phyloP scores from a whole-genome alignment of 768 basidiomycete species.

The Pleurotus tuber-regium region DNA sequence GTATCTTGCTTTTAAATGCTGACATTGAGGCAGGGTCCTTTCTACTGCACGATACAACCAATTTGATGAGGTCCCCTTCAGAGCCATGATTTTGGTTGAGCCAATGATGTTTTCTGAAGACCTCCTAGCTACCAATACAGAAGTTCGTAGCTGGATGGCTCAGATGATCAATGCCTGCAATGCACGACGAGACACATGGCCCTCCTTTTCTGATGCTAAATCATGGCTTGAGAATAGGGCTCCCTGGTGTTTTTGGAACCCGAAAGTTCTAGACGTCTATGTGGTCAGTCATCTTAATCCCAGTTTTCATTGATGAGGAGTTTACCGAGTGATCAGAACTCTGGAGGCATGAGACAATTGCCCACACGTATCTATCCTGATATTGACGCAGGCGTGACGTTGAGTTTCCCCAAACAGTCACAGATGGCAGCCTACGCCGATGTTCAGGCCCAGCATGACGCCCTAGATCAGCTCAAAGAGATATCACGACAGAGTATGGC shows the following conservation, averaged over 20 bases:
- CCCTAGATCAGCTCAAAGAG: background rate
- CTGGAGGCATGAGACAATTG: constrained; percentile 40
- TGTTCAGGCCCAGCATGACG: constrained; percentile 5
- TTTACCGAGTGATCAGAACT: background rate
- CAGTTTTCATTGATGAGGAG: background rate
- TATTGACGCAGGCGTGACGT: constrained; percentile 41
- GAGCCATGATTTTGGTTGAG: constrained; percentile 43
- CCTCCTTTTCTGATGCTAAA: constrained; percentile 46
- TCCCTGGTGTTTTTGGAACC: constrained; percentile 49
- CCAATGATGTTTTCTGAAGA: constrained; percentile 34
- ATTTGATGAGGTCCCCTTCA: constrained; percentile 26
- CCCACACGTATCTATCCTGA: constrained; percentile 42
- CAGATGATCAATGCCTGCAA: constrained; percentile 14
- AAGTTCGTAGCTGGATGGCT: constrained; percentile 27
- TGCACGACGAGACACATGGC: constrained; percentile 47
- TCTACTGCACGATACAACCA: constrained; percentile 37
- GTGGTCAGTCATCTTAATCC: constrained; percentile 28
- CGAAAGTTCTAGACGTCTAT: constrained; percentile 40
- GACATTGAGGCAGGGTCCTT: constrained; percentile 29
- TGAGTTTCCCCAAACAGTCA: constrained; percentile 28
- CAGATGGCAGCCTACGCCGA: background rate
- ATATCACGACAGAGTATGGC: background rate
- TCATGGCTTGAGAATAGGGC: constrained; percentile 31
- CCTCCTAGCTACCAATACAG: background rate
- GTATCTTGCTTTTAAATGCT: background rate